Percentiles rank a stretch among this genome's conserved stretches.
Evolutionary conservation across 2,329 filamentous ascomycete species (phyloP).

Genomic region (Microsporum canis): DNA sequence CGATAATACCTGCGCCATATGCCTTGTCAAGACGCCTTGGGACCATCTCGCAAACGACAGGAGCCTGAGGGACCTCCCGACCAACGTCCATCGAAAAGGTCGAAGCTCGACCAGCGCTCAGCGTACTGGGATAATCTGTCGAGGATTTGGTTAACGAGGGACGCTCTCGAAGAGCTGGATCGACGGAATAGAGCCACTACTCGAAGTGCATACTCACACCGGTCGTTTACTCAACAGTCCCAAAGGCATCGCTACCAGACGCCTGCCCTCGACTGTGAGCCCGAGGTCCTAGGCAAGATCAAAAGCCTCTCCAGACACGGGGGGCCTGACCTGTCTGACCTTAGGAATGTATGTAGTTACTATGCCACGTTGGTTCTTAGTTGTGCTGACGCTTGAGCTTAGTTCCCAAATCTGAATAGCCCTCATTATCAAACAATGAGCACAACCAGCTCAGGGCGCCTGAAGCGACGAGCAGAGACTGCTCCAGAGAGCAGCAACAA

Average conservation of each 20-base stretch:
- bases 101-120: neutral
- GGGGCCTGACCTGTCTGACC: slow-evolving; percentile 11
- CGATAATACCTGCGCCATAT: neutral
- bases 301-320: slow-evolving; percentile 8
- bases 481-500: neutral
- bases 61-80: neutral
- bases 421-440: neutral
- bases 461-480: neutral
- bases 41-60: neutral
- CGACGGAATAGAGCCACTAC: slow-evolving; percentile 11
- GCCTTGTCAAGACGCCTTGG: neutral
- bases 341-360: slow-evolving; percentile 11
- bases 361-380: neutral
- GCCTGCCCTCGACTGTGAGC: slow-evolving; percentile 3
- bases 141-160: slow-evolving; percentile 7
- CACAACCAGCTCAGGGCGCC: neutral
- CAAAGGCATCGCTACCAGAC: slow-evolving; percentile 5
- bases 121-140: slow-evolving; percentile 19
- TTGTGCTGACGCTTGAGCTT: neutral
- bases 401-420: neutral
- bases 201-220: neutral
- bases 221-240: slow-evolving; percentile 9
- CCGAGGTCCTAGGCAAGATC: neutral
- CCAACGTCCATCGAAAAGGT: neutral
- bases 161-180: slow-evolving; percentile 17